A percentile compares a stretch with the other conserved stretches of the same genome.
These are phyloP conservation scores for Thielaviopsis cerberus DNA, from an alignment of 2,329 filamentous ascomycete species.

Conservation along the genomic window DNA sequence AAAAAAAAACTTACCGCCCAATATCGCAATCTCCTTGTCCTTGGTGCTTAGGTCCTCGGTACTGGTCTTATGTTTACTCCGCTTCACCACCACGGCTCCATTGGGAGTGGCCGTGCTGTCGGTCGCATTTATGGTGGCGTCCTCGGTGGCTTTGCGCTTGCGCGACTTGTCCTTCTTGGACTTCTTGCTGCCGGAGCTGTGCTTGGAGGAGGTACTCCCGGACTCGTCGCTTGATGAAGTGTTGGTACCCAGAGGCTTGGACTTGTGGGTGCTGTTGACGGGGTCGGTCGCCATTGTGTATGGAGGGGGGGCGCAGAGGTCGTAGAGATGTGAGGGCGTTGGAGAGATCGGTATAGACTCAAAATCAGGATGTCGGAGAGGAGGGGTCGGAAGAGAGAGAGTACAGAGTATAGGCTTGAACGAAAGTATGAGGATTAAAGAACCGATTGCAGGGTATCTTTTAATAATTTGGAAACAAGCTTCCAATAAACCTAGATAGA, in stretches of 20 bases:
- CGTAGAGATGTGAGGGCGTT: background rate
- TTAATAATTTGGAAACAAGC: too few relatives aligned
- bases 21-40: constrained; percentile 1
- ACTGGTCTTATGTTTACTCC: constrained; percentile 6
- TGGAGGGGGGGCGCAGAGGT: background rate
- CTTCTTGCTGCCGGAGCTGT: constrained; percentile 4
- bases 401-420: too few relatives aligned
- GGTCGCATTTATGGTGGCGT: constrained; percentile 22
- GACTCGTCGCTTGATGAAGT: constrained; percentile 11
- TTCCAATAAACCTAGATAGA: too few relatives aligned
- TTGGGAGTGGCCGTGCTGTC: background rate
- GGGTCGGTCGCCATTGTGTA: constrained; percentile 8
- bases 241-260: background rate
- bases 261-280: constrained; percentile 5
- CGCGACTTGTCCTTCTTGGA: constrained; percentile 11
- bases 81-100: constrained; percentile 1
- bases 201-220: constrained; percentile 7
- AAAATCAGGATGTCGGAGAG: too few relatives aligned
- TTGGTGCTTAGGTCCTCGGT: background rate
- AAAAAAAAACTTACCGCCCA: background rate
- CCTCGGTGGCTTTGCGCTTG: constrained; percentile 22
- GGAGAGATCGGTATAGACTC: background rate
- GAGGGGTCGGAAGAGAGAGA: too few relatives aligned
- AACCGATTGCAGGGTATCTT: too few relatives aligned
- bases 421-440: too few relatives aligned